These are phyloP conservation scores for Amanita molliuscula DNA, from an alignment of 768 basidiomycete genomes.

Conservation along the genomic window DNA sequence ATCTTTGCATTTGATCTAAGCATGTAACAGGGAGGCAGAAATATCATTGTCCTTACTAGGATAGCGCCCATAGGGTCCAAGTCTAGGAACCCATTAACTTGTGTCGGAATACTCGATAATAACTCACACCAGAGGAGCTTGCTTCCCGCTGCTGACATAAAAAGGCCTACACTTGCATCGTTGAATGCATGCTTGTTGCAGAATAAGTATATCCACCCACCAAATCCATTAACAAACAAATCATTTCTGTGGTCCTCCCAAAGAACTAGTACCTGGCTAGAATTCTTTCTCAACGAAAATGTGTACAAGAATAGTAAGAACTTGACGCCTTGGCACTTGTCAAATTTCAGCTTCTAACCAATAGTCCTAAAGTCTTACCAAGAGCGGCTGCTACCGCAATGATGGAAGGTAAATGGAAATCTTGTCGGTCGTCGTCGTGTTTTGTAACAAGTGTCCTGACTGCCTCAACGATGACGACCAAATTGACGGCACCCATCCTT, in stretches of 20 bases:
- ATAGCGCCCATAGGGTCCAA: constrained; percentile 74
- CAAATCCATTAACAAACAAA: constrained; percentile 74
- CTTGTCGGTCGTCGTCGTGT: constrained; percentile 35
- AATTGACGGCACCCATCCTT: constrained; percentile 87
- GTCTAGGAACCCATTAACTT: constrained; percentile 24
- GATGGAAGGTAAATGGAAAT: constrained; percentile 75
- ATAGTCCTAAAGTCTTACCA: constrained; percentile 30
- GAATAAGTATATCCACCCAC: constrained; percentile 23
- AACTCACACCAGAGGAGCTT: constrained; percentile 74
- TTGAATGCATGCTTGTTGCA: background rate
- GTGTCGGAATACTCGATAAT: background rate
- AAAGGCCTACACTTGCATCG: constrained; percentile 41
- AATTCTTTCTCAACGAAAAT: constrained; percentile 62
- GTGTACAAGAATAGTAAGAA: constrained; percentile 83
- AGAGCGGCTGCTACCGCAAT: constrained; percentile 78
- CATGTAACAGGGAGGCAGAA: constrained; percentile 3
- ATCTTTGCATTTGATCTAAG: constrained; percentile 36
- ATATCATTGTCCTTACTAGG: constrained; percentile 37
- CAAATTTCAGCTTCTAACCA: constrained; percentile 4
- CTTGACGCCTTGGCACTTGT: constrained; percentile 53
- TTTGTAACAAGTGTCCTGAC: constrained; percentile 59
- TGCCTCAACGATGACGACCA: constrained; percentile 87
- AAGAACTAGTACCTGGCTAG: constrained; percentile 88
- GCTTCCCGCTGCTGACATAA: constrained; percentile 78
- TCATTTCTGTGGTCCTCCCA: constrained; percentile 98